A percentile compares a stretch with the other conserved stretches of the same genome.
These are phyloP conservation scores for Beauveria rudraprayagi DNA, from an alignment of 2,329 filamentous ascomycete genomes.

Conservation along the genomic window DNA sequence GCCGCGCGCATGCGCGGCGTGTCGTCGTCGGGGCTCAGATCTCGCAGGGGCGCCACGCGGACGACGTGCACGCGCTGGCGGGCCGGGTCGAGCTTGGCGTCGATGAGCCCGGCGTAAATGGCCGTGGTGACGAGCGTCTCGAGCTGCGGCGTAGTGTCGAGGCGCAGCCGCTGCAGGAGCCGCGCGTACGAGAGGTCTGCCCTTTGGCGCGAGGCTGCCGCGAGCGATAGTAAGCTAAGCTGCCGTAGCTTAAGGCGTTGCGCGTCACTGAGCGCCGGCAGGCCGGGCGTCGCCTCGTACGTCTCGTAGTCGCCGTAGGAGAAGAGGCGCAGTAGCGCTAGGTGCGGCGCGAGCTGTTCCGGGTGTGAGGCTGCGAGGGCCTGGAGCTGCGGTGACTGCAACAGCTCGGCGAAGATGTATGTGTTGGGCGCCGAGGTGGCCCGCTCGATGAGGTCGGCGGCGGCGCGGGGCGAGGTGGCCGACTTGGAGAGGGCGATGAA, in stretches of 20 bases:
- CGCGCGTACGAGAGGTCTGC: conserved; percentile 63
- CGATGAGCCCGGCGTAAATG: conserved; percentile 77
- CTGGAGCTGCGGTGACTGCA: conserved; percentile 72
- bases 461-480: conserved; percentile 73
- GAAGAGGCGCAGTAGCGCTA: conserved; percentile 77
- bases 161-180: conserved; percentile 58
- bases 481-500: conserved; percentile 85
- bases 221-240: conserved; percentile 77
- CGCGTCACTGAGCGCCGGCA: conserved; percentile 63
- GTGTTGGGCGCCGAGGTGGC: conserved; percentile 86
- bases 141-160: conserved; percentile 60
- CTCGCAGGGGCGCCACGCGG: conserved; percentile 76
- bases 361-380: conserved; percentile 45
- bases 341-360: conserved; percentile 53
- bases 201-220: conserved; percentile 36
- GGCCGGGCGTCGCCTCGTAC: conserved; percentile 43
- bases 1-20: conserved; percentile 54
- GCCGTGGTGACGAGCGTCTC: conserved; percentile 82
- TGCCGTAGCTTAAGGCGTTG: conserved; percentile 84
- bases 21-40: conserved; percentile 68
- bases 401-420: conserved; percentile 90
- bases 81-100: conserved; percentile 74
- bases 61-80: conserved; percentile 67
- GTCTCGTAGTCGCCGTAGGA: conserved; percentile 82
- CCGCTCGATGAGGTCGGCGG: conserved; percentile 76